A percentile compares a stretch with the other conserved stretches of the same genome.
These are phyloP conservation scores for Blastobotrys terrestris DNA, from an alignment of 805 yeast genomes.

Conservation along the genomic window DNA sequence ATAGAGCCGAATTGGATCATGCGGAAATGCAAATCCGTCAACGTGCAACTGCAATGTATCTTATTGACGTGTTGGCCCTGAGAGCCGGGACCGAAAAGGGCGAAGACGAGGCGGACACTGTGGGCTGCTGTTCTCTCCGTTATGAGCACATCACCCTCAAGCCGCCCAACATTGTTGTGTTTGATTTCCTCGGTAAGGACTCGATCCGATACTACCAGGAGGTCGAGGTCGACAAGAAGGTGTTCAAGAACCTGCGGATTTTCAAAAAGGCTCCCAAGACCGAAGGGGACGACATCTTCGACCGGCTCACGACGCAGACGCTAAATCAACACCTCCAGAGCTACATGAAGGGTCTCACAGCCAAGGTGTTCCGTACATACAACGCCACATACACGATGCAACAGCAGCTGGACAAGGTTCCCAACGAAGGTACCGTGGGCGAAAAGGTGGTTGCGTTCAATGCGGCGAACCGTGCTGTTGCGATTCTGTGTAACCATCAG, in stretches of 20 bases:
- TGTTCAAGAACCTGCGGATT: conserved; percentile 77
- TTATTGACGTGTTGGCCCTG: conserved; percentile 86
- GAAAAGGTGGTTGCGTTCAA: conserved; percentile 84
- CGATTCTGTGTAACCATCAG: conserved; percentile 95
- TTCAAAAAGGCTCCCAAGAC: conserved; percentile 85
- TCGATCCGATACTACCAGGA: conserved; percentile 88
- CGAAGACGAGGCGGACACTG: conserved; percentile 97
- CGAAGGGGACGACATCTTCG: conserved; percentile 90
- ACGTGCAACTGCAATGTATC: conserved; percentile 87
- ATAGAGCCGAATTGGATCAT: conserved; percentile 61
- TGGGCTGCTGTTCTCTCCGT: conserved; percentile 92
- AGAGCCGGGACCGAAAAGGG: conserved; percentile 98
- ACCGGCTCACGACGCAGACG: conserved; percentile 75
- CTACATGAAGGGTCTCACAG: conserved; percentile 90
- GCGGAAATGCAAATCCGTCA: conserved; percentile 80
- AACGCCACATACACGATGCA: conserved; percentile 97
- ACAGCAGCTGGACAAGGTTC: conserved; percentile 78
- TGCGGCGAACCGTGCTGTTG: conserved; percentile 94
- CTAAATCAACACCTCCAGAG: conserved; percentile 82
- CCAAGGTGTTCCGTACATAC: conserved; percentile 95
- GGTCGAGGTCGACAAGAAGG: conserved; percentile 88
- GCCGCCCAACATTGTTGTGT: conserved; percentile 80
- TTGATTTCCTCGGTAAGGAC: conserved; percentile 94
- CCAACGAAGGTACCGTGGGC: conserved; percentile 79
- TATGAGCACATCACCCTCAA: conserved; percentile 80